Percentiles rank a stretch among this genome's conserved stretches.
Conservation (phyloP, 2,329 filamentous ascomycete species). For the Nemania sp. region DNA sequence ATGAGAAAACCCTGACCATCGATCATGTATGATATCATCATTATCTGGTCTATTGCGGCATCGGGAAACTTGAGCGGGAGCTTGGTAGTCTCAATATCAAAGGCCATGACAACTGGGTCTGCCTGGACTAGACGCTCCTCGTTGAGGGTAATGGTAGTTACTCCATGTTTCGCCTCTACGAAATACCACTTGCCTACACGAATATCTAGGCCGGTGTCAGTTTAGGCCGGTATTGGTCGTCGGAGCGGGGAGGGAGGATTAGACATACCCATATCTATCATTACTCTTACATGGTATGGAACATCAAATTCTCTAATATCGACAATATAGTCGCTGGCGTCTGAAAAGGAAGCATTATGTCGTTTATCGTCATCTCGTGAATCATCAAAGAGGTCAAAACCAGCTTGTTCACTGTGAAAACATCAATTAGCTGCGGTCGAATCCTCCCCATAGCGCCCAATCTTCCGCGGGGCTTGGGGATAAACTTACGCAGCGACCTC, state of each 20-base stretch:
- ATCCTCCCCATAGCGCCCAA: neutral
- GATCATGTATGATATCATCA: conserved; percentile 99
- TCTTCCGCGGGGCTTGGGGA: no score
- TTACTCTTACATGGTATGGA: conserved; percentile 98
- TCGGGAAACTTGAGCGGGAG: conserved; percentile 97
- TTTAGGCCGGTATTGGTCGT: conserved; percentile 14
- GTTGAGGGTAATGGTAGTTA: conserved; percentile 84
- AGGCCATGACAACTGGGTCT: conserved; percentile 98
- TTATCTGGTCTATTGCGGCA: conserved; percentile 92
- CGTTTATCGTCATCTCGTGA: conserved; percentile 82
- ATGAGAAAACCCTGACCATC: conserved; percentile 98
- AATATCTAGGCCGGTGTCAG: conserved; percentile 72
- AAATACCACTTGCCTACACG: conserved; percentile 97
- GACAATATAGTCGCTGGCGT: conserved; percentile 96
- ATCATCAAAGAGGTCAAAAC: conserved; percentile 95
- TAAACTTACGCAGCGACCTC: conserved; percentile 85
- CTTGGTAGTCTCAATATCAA: conserved; percentile 98
- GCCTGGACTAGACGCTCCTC: conserved; percentile 90
- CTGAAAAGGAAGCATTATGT: conserved; percentile 78
- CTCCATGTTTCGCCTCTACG: conserved; percentile 92
- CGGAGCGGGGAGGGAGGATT: no score
- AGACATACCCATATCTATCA: conserved; percentile 84
- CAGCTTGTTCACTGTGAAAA: conserved; percentile 49
- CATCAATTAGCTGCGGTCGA: conserved; percentile 39
- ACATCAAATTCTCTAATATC: conserved; percentile 99